Base-by-base conservation (phyloP, 805 yeast species). In the Hanseniaspora hatyaiensis region DNA sequence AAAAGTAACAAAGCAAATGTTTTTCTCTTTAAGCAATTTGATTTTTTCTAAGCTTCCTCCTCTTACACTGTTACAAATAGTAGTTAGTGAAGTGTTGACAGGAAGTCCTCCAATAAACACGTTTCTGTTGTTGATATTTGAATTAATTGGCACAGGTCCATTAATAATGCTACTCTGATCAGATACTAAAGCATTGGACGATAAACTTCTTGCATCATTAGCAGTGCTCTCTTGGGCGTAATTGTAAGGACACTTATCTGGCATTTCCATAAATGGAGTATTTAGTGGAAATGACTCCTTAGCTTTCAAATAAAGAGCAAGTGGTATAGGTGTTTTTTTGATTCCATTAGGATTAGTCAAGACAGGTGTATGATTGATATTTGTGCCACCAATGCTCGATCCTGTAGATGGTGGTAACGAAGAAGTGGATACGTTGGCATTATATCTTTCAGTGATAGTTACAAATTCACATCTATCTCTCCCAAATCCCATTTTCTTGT, bases 401-500 rank as follows among this genome's bases (percentile, higher is more conserved):
- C n/a, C n/a, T n/a, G n/a, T n/a, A n/a, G n/a, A n/a, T n/a, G n/a
- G n/a, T n/a, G n/a, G n/a, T n/a, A n/a, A n/a, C n/a, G 38, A 12
- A 6, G 13, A n/a, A 11, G 16, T 37, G 8, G 34, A 89, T 62
- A 88, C 95, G 3, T 96, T 95, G 16, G 96, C 97, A 61, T 89
- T 87, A 60, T 88, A 96, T 65, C 87, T 95, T 65, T 92, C 96
- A 15, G 96, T 83, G 62, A 85, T 86, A 22, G 96, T 86, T 38
- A 89, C 84, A 58, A 86, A 86, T 2, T 96, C 95, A 68, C 92
- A 84, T 64, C 97, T 73, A 64, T 89, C 97, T 62, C 87, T 88
- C 52, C 96, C 97, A 59, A 85, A 88, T 57, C 77, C 84, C 34
- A 94, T 82, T 62, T 84, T 85, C 50, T 82, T 77, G 53, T 78